Conservation (phyloP, 371 early-diverging fungal genomes). For the Scutellospora calospora region DNA sequence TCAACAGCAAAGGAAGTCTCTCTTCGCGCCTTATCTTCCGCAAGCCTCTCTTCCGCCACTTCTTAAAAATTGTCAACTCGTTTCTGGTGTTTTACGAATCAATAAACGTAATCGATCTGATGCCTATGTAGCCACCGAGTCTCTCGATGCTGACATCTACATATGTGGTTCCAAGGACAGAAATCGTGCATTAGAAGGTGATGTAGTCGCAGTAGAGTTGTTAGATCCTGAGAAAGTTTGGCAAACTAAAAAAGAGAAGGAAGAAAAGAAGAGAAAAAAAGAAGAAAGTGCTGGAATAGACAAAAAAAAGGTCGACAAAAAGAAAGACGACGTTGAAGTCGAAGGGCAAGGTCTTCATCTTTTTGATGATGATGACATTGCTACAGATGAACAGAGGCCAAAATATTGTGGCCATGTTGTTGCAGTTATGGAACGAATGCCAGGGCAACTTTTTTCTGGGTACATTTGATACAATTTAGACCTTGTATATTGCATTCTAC, state of each 20-base stretch:
- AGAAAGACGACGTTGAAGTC: conserved; percentile 47
- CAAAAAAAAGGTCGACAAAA: conserved; percentile 47
- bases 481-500: neutral
- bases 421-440: conserved; percentile 70
- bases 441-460: conserved; percentile 72
- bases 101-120: conserved; percentile 86
- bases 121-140: conserved; percentile 83
- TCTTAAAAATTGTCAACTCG: conserved; percentile 35
- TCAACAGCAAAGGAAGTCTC: conserved; percentile 43
- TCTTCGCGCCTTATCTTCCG: conserved; percentile 43
- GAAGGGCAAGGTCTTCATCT: conserved; percentile 46
- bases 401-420: conserved; percentile 74
- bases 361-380: conserved; percentile 61
- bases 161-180: conserved; percentile 79
- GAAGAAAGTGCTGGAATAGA: conserved; percentile 54
- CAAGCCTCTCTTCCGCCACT: conserved; percentile 38
- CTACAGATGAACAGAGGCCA: conserved; percentile 63
- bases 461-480: conserved; percentile 39
- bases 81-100: conserved; percentile 81
- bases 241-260: conserved; percentile 63
- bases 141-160: conserved; percentile 75
- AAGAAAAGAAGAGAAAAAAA: conserved; percentile 56
- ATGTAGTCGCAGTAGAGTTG: conserved; percentile 83
- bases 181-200: conserved; percentile 91
- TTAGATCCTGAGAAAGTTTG: conserved; percentile 75